phyloP scores from a whole-genome alignment of 306 rosid species.

The Astragalus glycyphyllos region DNA sequence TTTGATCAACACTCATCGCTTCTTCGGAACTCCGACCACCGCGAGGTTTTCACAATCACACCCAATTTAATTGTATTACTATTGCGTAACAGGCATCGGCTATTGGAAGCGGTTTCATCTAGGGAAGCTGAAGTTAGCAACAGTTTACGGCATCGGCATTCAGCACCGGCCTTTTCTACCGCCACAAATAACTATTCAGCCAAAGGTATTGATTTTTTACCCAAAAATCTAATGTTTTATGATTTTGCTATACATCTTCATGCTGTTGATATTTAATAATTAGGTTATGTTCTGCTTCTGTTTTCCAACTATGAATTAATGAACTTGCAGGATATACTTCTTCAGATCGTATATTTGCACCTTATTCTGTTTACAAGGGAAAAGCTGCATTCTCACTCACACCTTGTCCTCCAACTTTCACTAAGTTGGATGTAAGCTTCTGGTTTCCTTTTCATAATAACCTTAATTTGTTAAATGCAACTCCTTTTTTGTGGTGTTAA shows the following conservation, averaged over 20 bases:
- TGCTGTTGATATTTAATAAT: background rate
- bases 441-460: slow-evolving; percentile 13
- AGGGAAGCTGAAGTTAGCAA: slow-evolving; percentile 47
- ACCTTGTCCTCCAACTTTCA: slow-evolving; percentile 85
- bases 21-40: background rate
- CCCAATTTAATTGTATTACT: background rate
- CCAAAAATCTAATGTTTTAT: background rate
- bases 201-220: slow-evolving; percentile 56
- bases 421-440: slow-evolving; percentile 63
- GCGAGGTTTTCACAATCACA: background rate
- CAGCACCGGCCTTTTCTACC: slow-evolving; percentile 53
- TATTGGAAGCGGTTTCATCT: slow-evolving; percentile 44
- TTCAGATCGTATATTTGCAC: slow-evolving; percentile 58
- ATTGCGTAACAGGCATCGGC: slow-evolving; percentile 47
- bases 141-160: slow-evolving; percentile 29
- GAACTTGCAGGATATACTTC: slow-evolving; percentile 56
- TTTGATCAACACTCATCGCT: background rate
- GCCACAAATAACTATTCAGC: slow-evolving; percentile 50
- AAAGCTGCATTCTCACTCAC: slow-evolving; percentile 82
- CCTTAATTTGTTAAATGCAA: slow-evolving; percentile 7
- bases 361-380: slow-evolving; percentile 82
- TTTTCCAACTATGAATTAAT: slow-evolving; percentile 17
- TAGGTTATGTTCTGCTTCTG: background rate
- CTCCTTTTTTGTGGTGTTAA: slow-evolving; percentile 14
- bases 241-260: slow-evolving; percentile 10